These are phyloP conservation scores for Penicillium alfredii DNA, from an alignment of 495 filamentous ascomycete species.

Conservation along the genomic window DNA sequence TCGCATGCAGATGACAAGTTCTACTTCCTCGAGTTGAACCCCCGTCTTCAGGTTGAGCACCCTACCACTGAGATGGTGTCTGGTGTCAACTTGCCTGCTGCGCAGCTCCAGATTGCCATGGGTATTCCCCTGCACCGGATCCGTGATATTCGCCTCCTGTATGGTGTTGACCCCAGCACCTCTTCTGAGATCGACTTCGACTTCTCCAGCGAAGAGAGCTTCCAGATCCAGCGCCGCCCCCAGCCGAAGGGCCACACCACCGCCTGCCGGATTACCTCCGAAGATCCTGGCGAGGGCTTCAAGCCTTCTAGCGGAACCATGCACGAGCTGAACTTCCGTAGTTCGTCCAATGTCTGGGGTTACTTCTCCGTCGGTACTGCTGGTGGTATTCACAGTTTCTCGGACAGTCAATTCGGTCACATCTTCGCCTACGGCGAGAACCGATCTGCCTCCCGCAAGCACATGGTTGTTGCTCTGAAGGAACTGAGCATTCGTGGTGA, in stretches of 20 bases:
- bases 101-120: conserved; percentile 98
- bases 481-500: conserved; percentile 99
- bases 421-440: conserved; percentile 99
- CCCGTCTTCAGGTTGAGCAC: conserved; percentile 97
- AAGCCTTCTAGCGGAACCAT: conserved; percentile 98
- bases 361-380: conserved; percentile 98
- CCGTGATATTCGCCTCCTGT: conserved; percentile 90
- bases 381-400: conserved; percentile 97
- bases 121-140: conserved; percentile 94
- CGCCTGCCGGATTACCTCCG: conserved; percentile 98
- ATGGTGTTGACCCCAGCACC: conserved; percentile 87
- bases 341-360: conserved; percentile 98
- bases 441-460: conserved; percentile 88
- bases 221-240: conserved; percentile 79
- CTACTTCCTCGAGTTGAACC: conserved; percentile 98
- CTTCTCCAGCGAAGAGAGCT: conserved; percentile 81
- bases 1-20: conserved; percentile 98
- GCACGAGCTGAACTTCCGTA: conserved; percentile 98
- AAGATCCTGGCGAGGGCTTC: conserved; percentile 98
- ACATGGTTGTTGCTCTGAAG: conserved; percentile 99
- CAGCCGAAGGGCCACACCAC: conserved; percentile 94
- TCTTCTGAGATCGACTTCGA: conserved; percentile 91
- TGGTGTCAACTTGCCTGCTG: conserved; percentile 93
- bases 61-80: conserved; percentile 99
- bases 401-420: conserved; percentile 97